Conservation (phyloP, 768 basidiomycete species). For the Phylloporus sp. region DNA sequence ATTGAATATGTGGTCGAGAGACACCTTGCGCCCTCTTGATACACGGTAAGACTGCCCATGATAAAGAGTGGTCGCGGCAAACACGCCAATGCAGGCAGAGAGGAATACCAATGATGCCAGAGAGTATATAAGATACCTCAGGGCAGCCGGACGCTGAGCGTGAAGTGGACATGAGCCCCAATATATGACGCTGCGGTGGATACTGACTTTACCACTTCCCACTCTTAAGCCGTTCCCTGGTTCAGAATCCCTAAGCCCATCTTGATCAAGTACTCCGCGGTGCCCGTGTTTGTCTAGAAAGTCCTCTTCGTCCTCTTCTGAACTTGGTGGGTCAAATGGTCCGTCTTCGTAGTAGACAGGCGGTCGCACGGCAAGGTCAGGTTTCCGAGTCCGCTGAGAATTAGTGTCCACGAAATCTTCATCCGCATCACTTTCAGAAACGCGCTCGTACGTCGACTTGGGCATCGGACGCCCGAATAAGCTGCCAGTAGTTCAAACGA, state of each 20-base stretch:
- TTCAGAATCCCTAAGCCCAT: constrained; percentile 19
- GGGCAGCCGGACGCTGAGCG: constrained; percentile 43
- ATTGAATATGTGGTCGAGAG: constrained; percentile 90
- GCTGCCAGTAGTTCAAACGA: constrained; percentile 1
- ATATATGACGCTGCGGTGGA: background rate
- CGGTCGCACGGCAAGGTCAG: constrained; percentile 25
- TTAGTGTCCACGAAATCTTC: constrained; percentile 13
- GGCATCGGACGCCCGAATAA: constrained; percentile 22
- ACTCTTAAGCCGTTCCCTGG: constrained; percentile 32
- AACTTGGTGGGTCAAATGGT: constrained; percentile 71
- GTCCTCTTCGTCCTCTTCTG: constrained; percentile 54
- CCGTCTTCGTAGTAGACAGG: constrained; percentile 68
- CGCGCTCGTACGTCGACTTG: constrained; percentile 26
- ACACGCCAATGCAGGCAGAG: constrained; percentile 66
- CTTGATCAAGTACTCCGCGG: background rate
- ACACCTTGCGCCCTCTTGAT: constrained; percentile 60
- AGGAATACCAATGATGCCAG: constrained; percentile 56
- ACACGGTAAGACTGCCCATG: constrained; percentile 47
- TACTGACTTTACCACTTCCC: constrained; percentile 35
- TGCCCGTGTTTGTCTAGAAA: constrained; percentile 44
- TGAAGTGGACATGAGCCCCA: constrained; percentile 6
- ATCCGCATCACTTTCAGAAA: constrained; percentile 25
- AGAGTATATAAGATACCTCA: constrained; percentile 58
- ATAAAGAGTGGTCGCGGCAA: constrained; percentile 69
- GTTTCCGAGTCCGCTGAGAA: constrained; percentile 2